Evolutionary conservation across 2,329 filamentous ascomycete genomes (phyloP).

Genomic region (Fusarium sp.): DNA sequence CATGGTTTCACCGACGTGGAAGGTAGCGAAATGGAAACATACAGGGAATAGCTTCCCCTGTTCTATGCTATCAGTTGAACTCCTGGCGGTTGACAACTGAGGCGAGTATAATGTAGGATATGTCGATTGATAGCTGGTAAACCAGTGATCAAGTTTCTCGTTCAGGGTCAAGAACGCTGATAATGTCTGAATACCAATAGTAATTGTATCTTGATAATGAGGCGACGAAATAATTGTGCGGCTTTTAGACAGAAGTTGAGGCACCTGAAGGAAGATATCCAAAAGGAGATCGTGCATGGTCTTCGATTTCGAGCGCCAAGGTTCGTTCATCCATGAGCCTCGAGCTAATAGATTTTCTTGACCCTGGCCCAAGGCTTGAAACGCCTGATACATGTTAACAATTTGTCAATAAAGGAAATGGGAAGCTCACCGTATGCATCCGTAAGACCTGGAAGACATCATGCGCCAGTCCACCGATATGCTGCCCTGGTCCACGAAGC

Average conservation of each 20-base stretch:
- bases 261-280: not conserved
- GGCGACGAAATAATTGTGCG: accelerated
- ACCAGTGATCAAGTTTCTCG: accelerated
- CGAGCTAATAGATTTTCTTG: accelerated
- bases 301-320: not conserved
- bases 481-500: not conserved
- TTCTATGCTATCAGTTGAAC: not conserved
- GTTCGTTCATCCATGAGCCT: not conserved
- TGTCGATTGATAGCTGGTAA: not conserved
- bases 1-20: not conserved
- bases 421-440: not conserved
- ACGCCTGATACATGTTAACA: not conserved
- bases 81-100: accelerated
- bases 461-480: not conserved
- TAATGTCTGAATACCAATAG: accelerated
- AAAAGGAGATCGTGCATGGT: not conserved
- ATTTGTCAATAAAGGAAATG: accelerated
- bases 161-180: accelerated
- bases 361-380: accelerated
- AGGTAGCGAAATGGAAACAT: not conserved
- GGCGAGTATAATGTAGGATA: not conserved
- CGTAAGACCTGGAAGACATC: not conserved
- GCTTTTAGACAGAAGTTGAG: accelerated
- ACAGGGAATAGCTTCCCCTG: not conserved
- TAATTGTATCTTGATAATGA: accelerated